Base-by-base conservation (phyloP, 768 basidiomycete genomes). In the Russula sp. region DNA sequence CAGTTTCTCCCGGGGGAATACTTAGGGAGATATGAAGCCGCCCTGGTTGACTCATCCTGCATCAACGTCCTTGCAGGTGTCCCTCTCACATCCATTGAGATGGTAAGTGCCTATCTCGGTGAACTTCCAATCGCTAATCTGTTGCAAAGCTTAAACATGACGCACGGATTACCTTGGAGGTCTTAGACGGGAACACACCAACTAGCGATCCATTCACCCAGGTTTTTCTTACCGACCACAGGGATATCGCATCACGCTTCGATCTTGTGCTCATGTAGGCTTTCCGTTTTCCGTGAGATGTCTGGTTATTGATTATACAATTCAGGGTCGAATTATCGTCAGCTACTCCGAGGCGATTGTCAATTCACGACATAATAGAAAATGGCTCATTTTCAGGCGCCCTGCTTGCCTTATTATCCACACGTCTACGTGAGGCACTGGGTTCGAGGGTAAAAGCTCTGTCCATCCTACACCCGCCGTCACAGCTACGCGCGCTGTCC, bases 21-120 rank as follows among this genome's bases (percentile, higher is more conserved):
- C 67, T 61, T 69, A 20, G 73, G 73, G 32, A 72, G 76, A 47
- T 76, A 80, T 56, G 74, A 77, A 4, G 79, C 85, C 8, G 78
- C 88, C 20, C 84, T 96, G 53, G 87, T 96, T 1, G 94, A 95
- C 68, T 81, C 87, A 0, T 90, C 92, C 0, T 79, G 79, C 8
- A 77, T 88, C 50, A 98, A 99, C 70, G 69, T 95, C 10, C 73
- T 96, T 22, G 82, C 85, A 0, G 85, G 82, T 9, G 81, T 95
- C 35, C 90, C 94, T 20, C 66, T 83, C 14, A 81, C 88, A 2
- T 93, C 92, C 1, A 76, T 98, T 1, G 82, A 89, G 53, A 74
- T 96, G 73, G 90, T 94, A 71, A 68, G 79, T 49, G 34, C 41
- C 13, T 59, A 35, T 67, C 13, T 20, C 45, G 10, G 41, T 25